These are phyloP conservation scores for Apium graveolens DNA, from an alignment of 129 eudicot species.

Conservation along the genomic window DNA sequence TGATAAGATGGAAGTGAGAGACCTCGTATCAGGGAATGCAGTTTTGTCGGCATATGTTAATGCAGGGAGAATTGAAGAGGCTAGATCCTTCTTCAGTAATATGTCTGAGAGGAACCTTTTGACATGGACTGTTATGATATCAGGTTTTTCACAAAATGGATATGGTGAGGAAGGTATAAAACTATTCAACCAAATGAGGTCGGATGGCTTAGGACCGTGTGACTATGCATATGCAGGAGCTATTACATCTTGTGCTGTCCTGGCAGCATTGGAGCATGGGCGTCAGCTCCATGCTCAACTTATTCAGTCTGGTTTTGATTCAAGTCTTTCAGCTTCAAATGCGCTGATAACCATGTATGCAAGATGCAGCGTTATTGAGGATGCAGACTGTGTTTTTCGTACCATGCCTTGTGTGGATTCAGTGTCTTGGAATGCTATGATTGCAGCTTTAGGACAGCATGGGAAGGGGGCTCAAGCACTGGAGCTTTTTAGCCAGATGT, in stretches of 20 bases:
- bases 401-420: conserved; percentile 69
- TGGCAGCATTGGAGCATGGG: conserved; percentile 78
- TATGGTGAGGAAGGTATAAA: conserved; percentile 67
- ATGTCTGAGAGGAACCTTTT: conserved; percentile 51
- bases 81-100: conserved; percentile 39
- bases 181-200: conserved; percentile 59
- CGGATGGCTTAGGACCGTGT: conserved; percentile 51
- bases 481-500: conserved; percentile 55
- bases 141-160: conserved; percentile 73
- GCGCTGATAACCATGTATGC: conserved; percentile 84
- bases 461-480: conserved; percentile 71
- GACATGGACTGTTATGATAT: conserved; percentile 83
- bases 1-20: conserved; percentile 38
- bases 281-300: conserved; percentile 82
- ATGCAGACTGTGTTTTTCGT: conserved; percentile 34
- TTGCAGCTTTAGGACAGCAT: conserved; percentile 80
- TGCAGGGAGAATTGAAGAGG: conserved; percentile 48
- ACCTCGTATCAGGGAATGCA: conserved; percentile 77
- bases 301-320: conserved; percentile 53
- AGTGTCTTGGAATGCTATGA: conserved; percentile 92
- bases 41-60: conserved; percentile 64
- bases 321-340: conserved; percentile 76
- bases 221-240: conserved; percentile 87
- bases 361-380: conserved; percentile 68
- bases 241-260: conserved; percentile 63